phyloP scores from a whole-genome alignment of 2,329 filamentous ascomycete species.

The Aspergillus pseudonomiae region DNA sequence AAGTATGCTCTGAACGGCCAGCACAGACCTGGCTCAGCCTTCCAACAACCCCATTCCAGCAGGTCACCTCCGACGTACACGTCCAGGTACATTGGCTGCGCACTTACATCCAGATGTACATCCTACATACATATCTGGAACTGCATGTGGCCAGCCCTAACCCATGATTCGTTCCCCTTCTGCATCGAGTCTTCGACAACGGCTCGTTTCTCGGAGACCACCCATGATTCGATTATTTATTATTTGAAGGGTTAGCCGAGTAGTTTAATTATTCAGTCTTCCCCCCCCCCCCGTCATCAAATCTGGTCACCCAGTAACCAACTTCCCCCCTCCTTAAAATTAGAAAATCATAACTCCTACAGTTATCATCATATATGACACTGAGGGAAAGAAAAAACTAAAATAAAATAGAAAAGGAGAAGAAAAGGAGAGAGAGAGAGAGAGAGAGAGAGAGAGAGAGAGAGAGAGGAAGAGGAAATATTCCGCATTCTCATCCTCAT shows the following conservation, averaged over 20 bases:
- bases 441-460: background rate
- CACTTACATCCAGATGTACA: background rate
- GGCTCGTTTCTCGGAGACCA: slow-evolving; percentile 3
- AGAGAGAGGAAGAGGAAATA: background rate
- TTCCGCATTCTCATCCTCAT: slow-evolving; percentile 29
- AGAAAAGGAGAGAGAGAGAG: background rate
- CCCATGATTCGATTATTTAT: slow-evolving; percentile 1
- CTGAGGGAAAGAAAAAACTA: slow-evolving; percentile 26
- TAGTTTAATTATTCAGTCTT: background rate
- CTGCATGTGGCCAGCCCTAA: slow-evolving; percentile 44
- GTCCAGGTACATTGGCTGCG: background rate
- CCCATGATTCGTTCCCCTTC: slow-evolving; percentile 51
- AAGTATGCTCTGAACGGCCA: background rate
- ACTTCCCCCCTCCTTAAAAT: background rate
- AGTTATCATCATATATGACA: slow-evolving; percentile 27
- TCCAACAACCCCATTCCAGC: background rate
- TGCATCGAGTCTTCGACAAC: slow-evolving; percentile 33
- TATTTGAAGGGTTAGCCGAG: background rate
- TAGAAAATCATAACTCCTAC: background rate
- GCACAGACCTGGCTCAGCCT: background rate
- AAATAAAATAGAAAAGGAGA: no score
- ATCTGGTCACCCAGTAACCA: background rate
- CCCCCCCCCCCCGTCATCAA: background rate
- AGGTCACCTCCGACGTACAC: background rate
- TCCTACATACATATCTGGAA: background rate